Base-by-base conservation (phyloP, 2,329 filamentous ascomycete species). In the Venturia oleaginea region DNA sequence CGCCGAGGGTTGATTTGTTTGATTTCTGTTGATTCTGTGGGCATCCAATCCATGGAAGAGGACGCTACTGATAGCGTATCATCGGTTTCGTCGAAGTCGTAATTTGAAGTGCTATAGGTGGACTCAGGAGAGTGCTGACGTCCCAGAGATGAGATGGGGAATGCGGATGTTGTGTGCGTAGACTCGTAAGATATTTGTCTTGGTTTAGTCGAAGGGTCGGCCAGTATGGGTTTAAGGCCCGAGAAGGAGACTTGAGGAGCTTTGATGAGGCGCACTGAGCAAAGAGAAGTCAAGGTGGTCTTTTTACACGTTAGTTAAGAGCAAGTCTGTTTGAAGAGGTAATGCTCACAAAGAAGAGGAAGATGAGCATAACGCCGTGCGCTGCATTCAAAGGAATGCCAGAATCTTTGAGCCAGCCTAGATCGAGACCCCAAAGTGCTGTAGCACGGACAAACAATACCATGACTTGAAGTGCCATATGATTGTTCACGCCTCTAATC, bases 1-100 rank as follows among this genome's bases (percentile, higher is more conserved):
- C 69, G 65, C 40, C 61, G n/a, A 55, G 64, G 42, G 66, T 64
- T n/a, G 65, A 64, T 7, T 65, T 59, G 57, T 46, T 65, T 59
- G 61, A 64, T 59, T 63, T 61, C 64, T 24, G 62, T 61, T 64
- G 65, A 80, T 64, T 78, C 76, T 0, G 84, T 85, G 0, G 87
- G 86, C 2, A 86, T 83, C 85, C 88, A 91, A 70, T 92, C 89
- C 89, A 92, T 92, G 64, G 83, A 82, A 46, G 88, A 83, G 0
- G 77, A 77, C 65, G 72, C 69, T 57, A 57, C 19, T 57, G 51
- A 57, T 32, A 57, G 1, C 8, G 51, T 57, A 19, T 57, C 51
- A 1, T 70, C 70, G 34, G 66, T 48, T 22, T 67, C 66, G 55
- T 32, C 59, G 46, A 19, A 38, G 46, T 66, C 37, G 57, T 61